phyloP scores from a whole-genome alignment of 2,329 filamentous ascomycete species.

The Aquanectria penicillioides region DNA sequence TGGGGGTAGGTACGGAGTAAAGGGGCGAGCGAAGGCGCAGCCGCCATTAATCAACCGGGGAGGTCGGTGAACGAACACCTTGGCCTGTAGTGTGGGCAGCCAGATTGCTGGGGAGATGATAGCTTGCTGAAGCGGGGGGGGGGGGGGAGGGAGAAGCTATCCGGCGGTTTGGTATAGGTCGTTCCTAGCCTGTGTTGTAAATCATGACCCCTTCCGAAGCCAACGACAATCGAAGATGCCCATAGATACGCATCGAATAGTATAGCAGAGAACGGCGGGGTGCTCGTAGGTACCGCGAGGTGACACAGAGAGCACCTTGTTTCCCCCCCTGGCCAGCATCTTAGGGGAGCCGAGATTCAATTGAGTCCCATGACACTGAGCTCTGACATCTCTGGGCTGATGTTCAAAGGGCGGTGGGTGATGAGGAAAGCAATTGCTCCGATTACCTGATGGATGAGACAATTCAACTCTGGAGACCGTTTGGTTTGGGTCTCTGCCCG shows the following conservation, averaged over 20 bases:
- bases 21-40: background rate
- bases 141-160: background rate
- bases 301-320: constrained; percentile 2
- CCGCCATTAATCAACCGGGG: background rate
- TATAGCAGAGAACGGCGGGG: background rate
- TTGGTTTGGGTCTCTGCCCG: background rate
- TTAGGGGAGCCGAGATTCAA: constrained; percentile 29
- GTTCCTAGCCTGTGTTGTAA: background rate
- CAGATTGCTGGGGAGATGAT: background rate
- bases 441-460: constrained; percentile 11
- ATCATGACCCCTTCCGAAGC: constrained; percentile 4
- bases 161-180: constrained; percentile 2
- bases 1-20: background rate
- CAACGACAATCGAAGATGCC: background rate
- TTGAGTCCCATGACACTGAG: constrained; percentile 25
- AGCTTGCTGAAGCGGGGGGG: background rate
- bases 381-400: constrained; percentile 16
- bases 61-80: background rate
- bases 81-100: background rate
- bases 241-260: background rate
- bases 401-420: no score
- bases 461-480: background rate
- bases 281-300: background rate
- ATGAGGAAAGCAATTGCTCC: constrained; percentile 16
- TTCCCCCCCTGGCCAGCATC: constrained; percentile 2